A percentile compares a stretch with the other conserved stretches of the same genome.
Conservation (phyloP, 2,329 filamentous ascomycete species). For the Coniella lustricola region DNA sequence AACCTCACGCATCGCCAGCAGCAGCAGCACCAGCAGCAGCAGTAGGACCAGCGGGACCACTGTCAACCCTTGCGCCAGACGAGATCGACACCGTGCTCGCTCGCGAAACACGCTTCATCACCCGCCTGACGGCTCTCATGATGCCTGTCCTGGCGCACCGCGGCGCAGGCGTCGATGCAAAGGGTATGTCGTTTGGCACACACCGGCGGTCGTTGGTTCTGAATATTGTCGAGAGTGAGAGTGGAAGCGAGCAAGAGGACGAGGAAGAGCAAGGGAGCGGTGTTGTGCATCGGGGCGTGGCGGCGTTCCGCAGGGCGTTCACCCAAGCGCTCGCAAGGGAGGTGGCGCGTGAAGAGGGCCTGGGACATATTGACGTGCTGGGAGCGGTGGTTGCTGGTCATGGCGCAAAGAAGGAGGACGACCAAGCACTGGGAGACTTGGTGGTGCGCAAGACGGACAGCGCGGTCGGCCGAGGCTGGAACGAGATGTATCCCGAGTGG, state of each 20-base stretch:
- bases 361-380: slow-evolving; percentile 24
- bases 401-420: slow-evolving; percentile 19
- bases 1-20: slow-evolving; percentile 18
- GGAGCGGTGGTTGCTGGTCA: slow-evolving; percentile 25
- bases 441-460: slow-evolving; percentile 20
- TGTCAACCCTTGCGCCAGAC: slow-evolving; percentile 22
- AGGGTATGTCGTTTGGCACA: slow-evolving; percentile 1
- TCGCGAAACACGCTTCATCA: slow-evolving; percentile 29
- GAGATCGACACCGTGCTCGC: slow-evolving; percentile 26
- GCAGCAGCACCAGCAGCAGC: neutral
- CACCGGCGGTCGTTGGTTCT: slow-evolving; percentile 23
- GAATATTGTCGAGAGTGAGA: slow-evolving; percentile 26
- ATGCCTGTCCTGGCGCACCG: slow-evolving; percentile 21
- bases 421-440: slow-evolving; percentile 11
- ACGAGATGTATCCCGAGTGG: slow-evolving; percentile 23
- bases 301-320: slow-evolving; percentile 26
- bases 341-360: slow-evolving; percentile 18
- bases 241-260: slow-evolving; percentile 18
- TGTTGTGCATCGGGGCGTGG: slow-evolving; percentile 25
- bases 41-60: slow-evolving; percentile 21
- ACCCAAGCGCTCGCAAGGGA: slow-evolving; percentile 24
- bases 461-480: slow-evolving; percentile 19
- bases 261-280: slow-evolving; percentile 25
- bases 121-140: slow-evolving; percentile 26
- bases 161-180: slow-evolving; percentile 4